A percentile compares a stretch with the other conserved stretches of the same genome.
These are phyloP conservation scores for Lagenidium sp. DNA, from an alignment of 352 stramenopile species.

Conservation along the genomic window DNA sequence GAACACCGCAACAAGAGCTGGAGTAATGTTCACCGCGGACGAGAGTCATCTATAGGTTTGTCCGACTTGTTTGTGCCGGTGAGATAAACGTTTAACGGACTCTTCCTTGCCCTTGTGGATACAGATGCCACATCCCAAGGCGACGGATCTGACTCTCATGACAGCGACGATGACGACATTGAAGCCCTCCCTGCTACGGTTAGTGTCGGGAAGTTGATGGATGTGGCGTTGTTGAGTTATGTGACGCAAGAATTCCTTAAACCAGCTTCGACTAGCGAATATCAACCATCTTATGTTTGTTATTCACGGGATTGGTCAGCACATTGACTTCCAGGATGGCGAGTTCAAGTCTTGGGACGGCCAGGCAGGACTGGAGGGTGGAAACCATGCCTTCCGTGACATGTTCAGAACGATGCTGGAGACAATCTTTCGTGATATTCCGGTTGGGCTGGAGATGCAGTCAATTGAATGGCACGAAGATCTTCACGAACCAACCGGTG, in stretches of 20 bases:
- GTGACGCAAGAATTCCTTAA: not conserved
- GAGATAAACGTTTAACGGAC: too few species aligned
- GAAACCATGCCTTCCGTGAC: slow-evolving; percentile 73
- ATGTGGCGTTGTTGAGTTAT: too few species aligned
- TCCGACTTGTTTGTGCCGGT: too few species aligned
- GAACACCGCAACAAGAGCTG: slow-evolving; percentile 57
- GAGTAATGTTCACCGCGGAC: slow-evolving; percentile 24
- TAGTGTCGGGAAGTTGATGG: not conserved
- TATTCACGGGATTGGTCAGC: slow-evolving; percentile 81
- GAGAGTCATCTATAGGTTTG: slow-evolving; percentile 27
- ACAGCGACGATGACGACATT: slow-evolving; percentile 56
- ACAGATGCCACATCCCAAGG: too few species aligned
- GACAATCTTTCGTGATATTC: slow-evolving; percentile 75
- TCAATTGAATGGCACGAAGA: slow-evolving; percentile 89
- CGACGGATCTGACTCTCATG: too few species aligned
- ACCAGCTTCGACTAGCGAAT: slow-evolving; percentile 53
- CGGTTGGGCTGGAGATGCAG: slow-evolving; percentile 77
- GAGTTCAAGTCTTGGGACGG: slow-evolving; percentile 79
- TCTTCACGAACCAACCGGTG: slow-evolving; percentile 73
- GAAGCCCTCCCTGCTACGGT: slow-evolving; percentile 70
- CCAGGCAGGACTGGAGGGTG: slow-evolving; percentile 55
- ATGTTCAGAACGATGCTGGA: slow-evolving; percentile 69
- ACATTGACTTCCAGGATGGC: slow-evolving; percentile 80
- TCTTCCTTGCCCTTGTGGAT: too few species aligned
- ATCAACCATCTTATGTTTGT: slow-evolving; percentile 84